Base-by-base conservation (phyloP, 2,329 filamentous ascomycete species). In the Diaporthe vaccinii region DNA sequence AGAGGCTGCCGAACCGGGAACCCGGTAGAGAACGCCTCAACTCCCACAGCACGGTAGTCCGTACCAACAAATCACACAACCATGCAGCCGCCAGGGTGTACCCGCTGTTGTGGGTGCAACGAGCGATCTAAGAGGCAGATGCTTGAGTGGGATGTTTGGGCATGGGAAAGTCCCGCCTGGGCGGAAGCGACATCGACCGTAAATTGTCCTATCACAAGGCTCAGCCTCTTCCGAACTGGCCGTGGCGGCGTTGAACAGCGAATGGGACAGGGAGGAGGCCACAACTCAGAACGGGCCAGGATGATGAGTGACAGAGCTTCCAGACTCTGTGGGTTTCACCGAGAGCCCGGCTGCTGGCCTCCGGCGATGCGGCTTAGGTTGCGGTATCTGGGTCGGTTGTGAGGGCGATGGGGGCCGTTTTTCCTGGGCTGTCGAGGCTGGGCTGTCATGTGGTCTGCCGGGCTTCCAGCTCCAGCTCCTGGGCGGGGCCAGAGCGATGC, bases 181-280 rank as follows among this genome's bases (percentile, higher is more conserved):
- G 28, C 41, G 72, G 51, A 70, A 70, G 72, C 51, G 72, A 74
- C 62, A 46, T 70, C 3, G 28, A 51, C 76, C 76, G 76, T 77
- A 77, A 62, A 69, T 59, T 44, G 74, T 72, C 76, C 76, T 77
- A 77, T 77, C 76, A 77, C 65, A 77, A 76, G 51, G 55, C 75
- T 73, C 73, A 73, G 75, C 73, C 74, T 57, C 61, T 77, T 49
- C 74, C 74, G 71, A 76, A 51, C 36, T 41, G 44, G 28, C 51
- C 53, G 44, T 31, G 41, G 55, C 57, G 51, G 72, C 74, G 76
- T 68, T 74, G 74, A 74, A 39, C 46, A 70, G 68, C 74, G 68
- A 74, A 76, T 74, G 36, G 69, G 46, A 74, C 17, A 31, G 53
- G 59, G 73, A 49, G 49, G 44, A 20, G n/a, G 28, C 59, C 44